These are phyloP conservation scores for Leccinum pellstonianum DNA, from an alignment of 768 basidiomycete genomes.

Conservation along the genomic window DNA sequence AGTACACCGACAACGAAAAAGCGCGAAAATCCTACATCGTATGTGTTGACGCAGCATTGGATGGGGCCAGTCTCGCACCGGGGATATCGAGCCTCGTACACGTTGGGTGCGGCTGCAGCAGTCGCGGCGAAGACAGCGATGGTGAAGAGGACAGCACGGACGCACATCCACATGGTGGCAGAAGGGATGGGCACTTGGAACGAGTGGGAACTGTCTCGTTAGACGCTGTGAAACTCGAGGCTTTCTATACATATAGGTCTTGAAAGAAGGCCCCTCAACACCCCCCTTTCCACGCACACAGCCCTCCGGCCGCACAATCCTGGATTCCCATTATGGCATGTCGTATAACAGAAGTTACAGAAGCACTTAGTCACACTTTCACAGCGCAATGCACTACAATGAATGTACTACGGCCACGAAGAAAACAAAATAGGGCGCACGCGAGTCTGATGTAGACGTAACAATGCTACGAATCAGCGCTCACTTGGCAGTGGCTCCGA, in stretches of 20 bases:
- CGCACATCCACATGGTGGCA: slow-evolving; percentile 4
- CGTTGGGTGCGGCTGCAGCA: slow-evolving; percentile 10
- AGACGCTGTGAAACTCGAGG: neutral
- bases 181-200: neutral
- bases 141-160: slow-evolving; percentile 6
- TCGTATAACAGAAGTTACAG: too few relatives aligned
- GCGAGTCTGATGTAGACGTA: too few relatives aligned
- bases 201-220: neutral
- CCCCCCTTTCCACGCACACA: neutral
- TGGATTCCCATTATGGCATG: too few relatives aligned
- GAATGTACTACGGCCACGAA: too few relatives aligned
- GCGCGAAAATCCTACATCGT: neutral
- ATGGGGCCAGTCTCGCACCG: slow-evolving; percentile 14
- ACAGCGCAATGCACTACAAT: too few relatives aligned
- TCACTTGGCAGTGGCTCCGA: too few relatives aligned
- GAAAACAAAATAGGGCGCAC: too few relatives aligned
- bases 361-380: too few relatives aligned
- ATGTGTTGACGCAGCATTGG: slow-evolving; percentile 11
- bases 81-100: neutral
- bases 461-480: too few relatives aligned
- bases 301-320: neutral
- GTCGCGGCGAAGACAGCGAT: slow-evolving; percentile 11
- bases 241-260: slow-evolving; percentile 13
- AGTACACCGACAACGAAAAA: neutral
- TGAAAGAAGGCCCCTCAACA: neutral